These are phyloP conservation scores for Fusarium aywerte DNA, from an alignment of 2,329 filamentous ascomycete species.

Conservation along the genomic window DNA sequence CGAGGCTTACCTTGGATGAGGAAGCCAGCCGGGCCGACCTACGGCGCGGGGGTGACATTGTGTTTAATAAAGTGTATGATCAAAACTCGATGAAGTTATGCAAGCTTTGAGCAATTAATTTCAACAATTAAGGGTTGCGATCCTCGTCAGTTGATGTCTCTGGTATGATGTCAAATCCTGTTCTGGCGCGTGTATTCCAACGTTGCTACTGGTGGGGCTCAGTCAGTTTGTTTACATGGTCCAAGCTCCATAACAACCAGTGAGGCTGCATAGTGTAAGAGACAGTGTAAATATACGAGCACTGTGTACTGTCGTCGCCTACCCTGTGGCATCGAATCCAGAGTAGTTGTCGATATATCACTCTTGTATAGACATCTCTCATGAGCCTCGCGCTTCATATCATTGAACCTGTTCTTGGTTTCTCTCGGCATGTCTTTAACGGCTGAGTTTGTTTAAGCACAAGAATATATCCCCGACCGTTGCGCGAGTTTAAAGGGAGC, in stretches of 20 bases:
- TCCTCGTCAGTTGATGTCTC: slow-evolving; percentile 39
- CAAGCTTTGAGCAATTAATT: slow-evolving; percentile 35
- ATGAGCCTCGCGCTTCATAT: not conserved
- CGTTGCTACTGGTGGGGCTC: slow-evolving; percentile 38
- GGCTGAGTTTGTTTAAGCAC: not conserved
- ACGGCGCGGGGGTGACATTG: slow-evolving; percentile 57
- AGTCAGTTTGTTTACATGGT: slow-evolving; percentile 47
- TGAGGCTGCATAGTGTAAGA: slow-evolving; percentile 20
- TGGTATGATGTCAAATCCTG: slow-evolving; percentile 48
- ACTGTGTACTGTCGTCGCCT: not conserved
- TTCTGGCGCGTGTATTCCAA: slow-evolving; percentile 40
- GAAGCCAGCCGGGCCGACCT: slow-evolving; percentile 58
- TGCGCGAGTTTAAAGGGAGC: not conserved
- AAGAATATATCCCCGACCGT: not conserved
- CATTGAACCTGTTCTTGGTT: not conserved
- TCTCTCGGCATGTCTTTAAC: not conserved
- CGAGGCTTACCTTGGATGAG: slow-evolving; percentile 51
- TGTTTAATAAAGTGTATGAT: slow-evolving; percentile 29
- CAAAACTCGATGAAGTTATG: slow-evolving; percentile 23
- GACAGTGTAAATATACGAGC: fast-evolving
- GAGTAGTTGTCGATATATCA: not conserved
- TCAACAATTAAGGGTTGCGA: slow-evolving; percentile 41
- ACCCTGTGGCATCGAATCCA: slow-evolving; percentile 3
- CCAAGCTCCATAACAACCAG: slow-evolving; percentile 45
- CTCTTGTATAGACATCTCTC: not conserved